Evolutionary conservation across 148 eudicot species (phyloP), one percentile per base, ranked within the genome.

Genomic region (Amaranthus hypochondriacus): DNA sequence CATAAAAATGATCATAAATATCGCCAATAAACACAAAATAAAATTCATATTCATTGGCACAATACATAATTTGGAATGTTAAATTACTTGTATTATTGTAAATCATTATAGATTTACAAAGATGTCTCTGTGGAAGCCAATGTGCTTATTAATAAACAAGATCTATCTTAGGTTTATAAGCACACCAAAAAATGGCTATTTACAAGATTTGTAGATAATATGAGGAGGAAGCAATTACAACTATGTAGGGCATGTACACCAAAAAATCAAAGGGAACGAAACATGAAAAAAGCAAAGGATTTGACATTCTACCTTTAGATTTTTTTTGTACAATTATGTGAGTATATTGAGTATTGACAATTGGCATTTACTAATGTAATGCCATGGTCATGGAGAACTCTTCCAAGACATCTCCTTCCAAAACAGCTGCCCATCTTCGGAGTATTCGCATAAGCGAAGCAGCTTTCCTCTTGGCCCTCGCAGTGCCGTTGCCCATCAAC

Each of bases 381-480:
- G 73, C 83, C 78, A 77, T 77, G 53, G 82, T 68, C 78, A 89
- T 69, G 6, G 88, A 82, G 50, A 82, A 77, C 11, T 69, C 87
- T 21, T 80, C 74, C 60, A 69, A 42, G 3, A 70, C 81, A 53
- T 81, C 81, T 7, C 80, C 90, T 62, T 88, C 86, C 64, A 88
- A 52, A 5, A 95, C 98, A 9, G 91, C 91, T 0, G 92, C 93
- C 98, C 98, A 94, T 72, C 98, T 78, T 68, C 96, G 81, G 5
- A 94, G 75, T 43, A 92, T 87, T 79, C 98, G 83, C 89, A 94
- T 76, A 5, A 94, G 77, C 4, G 95, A 86, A 6, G 89, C 92
- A 0, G 98, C 97, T 79, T 94, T 94, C 57, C 97, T 82, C 62
- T 86, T 83, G 0, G 82, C 88, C 66, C 98, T 83, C 14, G 87